phyloP scores from a whole-genome alignment of 129 eudicot species.

The Oenanthe sinensis region DNA sequence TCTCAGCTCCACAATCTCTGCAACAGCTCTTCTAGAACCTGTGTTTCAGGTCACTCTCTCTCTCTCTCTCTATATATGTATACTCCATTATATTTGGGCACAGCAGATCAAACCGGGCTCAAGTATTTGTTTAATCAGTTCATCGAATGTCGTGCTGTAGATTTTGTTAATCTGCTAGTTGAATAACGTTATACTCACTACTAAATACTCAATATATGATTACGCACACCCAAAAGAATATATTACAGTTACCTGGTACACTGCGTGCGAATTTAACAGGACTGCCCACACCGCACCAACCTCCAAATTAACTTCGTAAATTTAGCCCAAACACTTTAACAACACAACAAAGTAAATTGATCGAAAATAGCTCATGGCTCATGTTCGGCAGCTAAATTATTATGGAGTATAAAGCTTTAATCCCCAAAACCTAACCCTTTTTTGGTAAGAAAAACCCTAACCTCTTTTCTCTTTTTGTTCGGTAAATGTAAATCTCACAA shows the following conservation, averaged over 20 bases:
- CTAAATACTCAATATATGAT: background rate
- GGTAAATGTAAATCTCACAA: accelerated
- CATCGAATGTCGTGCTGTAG: slow-evolving; percentile 18
- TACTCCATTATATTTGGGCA: background rate
- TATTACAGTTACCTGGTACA: background rate
- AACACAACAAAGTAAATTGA: background rate
- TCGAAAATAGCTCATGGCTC: no score
- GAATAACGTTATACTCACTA: background rate
- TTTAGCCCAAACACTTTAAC: background rate
- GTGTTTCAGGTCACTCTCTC: slow-evolving; percentile 25
- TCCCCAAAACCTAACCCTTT: background rate
- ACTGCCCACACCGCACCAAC: background rate
- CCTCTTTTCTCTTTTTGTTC: background rate
- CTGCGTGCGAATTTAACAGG: background rate
- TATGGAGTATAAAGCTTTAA: no score
- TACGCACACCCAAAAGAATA: background rate
- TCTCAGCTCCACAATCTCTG: slow-evolving; percentile 48
- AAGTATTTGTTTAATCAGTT: slow-evolving; percentile 8
- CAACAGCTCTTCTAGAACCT: slow-evolving; percentile 31
- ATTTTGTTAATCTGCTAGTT: slow-evolving; percentile 6
- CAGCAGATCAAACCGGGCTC: background rate
- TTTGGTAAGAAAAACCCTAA: background rate
- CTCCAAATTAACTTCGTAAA: background rate
- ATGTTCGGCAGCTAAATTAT: background rate
- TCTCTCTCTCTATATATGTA: background rate